These are phyloP conservation scores for Lentinula sp. DNA, from an alignment of 768 basidiomycete species.

Conservation along the genomic window DNA sequence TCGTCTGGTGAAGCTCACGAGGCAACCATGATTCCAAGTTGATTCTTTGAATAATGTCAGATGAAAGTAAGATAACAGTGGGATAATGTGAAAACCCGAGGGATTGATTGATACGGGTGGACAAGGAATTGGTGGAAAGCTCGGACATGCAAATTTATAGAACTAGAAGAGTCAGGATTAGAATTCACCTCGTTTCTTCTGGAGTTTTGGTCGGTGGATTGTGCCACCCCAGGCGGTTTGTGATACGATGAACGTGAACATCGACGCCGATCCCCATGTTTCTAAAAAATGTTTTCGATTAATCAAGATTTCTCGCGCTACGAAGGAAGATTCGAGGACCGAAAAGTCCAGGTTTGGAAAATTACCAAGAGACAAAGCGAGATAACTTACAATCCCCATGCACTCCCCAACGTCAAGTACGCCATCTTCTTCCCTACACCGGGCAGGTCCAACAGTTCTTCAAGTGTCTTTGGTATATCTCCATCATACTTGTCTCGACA, in stretches of 20 bases:
- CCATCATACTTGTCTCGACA: constrained; percentile 69
- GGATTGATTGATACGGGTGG: too few species aligned
- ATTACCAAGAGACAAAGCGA: background rate
- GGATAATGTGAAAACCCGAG: too few species aligned
- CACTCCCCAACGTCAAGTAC: constrained; percentile 75
- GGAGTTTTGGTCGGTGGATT: constrained; percentile 75
- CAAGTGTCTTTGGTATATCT: constrained; percentile 86
- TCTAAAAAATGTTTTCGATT: constrained; percentile 27
- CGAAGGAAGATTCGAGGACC: background rate
- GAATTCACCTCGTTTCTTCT: constrained; percentile 73
- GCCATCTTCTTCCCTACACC: constrained; percentile 99
- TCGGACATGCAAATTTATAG: too few species aligned
- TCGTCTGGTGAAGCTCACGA: constrained; percentile 61
- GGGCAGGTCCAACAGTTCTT: constrained; percentile 79
- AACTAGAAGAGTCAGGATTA: too few species aligned
- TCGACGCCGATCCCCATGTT: constrained; percentile 94
- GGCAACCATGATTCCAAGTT: constrained; percentile 86
- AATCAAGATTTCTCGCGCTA: background rate
- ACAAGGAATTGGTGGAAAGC: too few species aligned
- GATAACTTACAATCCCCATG: constrained; percentile 68
- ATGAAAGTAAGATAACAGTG: too few species aligned
- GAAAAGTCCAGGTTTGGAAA: background rate
- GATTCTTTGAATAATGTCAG: constrained; percentile 30
- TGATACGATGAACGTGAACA: constrained; percentile 93
- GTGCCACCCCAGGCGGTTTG: constrained; percentile 92